Evolutionary conservation across 129 eudicot genomes (phyloP).

Genomic region (Flaveria robusta): DNA sequence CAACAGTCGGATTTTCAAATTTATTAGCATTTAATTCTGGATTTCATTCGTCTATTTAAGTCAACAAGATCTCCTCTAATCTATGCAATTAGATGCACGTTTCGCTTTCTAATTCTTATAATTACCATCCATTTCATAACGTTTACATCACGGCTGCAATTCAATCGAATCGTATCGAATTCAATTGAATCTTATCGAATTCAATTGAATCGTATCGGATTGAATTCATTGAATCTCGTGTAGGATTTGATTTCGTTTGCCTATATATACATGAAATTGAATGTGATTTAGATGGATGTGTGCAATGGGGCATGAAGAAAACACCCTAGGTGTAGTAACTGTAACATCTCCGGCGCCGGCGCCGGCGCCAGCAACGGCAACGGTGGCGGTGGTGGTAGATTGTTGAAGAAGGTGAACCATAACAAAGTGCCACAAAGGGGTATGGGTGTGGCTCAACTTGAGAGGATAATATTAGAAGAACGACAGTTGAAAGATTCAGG

Average conservation of each 20-base stretch:
- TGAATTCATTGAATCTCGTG: neutral
- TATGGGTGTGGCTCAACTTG: slow-evolving; percentile 94
- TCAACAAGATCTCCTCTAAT: neutral
- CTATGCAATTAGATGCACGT: slow-evolving; percentile 42
- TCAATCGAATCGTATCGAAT: no score
- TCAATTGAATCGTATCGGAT: neutral
- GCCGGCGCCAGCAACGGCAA: slow-evolving; percentile 32
- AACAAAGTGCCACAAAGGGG: slow-evolving; percentile 94
- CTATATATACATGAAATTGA: slow-evolving; percentile 9
- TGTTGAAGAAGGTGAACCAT: slow-evolving; percentile 61
- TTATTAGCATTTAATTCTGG: neutral
- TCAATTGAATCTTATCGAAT: neutral
- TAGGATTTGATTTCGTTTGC: slow-evolving; percentile 21
- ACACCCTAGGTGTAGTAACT: slow-evolving; percentile 47
- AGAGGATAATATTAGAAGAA: slow-evolving; percentile 73
- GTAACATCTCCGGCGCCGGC: slow-evolving; percentile 29
- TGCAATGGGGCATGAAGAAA: slow-evolving; percentile 65
- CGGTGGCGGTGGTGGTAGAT: slow-evolving; percentile 38
- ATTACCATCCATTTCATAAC: no score
- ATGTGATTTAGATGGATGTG: slow-evolving; percentile 56
- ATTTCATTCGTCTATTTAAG: neutral
- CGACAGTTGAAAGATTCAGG: slow-evolving; percentile 50
- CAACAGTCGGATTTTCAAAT: neutral
- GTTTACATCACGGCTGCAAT: no score
- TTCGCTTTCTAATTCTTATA: slow-evolving; percentile 22